A percentile compares a stretch with the other conserved stretches of the same genome.
phyloP scores from a whole-genome alignment of 2,329 filamentous ascomycete genomes.

The Penicillium olsonii region DNA sequence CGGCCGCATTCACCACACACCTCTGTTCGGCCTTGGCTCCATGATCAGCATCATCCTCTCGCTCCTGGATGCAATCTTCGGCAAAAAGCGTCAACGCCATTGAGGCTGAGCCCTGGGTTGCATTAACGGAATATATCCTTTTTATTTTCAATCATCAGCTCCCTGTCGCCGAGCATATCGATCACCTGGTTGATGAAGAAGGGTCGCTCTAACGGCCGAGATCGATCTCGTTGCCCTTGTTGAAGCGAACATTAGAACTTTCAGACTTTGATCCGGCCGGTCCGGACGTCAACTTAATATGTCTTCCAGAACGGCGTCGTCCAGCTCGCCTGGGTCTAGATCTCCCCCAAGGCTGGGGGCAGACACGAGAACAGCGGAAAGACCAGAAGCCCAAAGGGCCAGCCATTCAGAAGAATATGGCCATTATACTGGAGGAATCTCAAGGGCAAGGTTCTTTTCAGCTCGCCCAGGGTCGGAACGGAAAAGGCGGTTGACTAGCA shows the following conservation, averaged over 20 bases:
- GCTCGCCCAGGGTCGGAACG: conserved; percentile 30
- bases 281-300: conserved; percentile 1
- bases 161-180: background rate
- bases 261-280: background rate
- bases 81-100: conserved; percentile 12
- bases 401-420: background rate
- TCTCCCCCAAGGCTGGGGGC: background rate
- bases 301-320: conserved; percentile 12
- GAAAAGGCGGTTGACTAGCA: conserved; percentile 45
- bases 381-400: conserved; percentile 3
- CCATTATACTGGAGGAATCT: background rate
- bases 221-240: conserved; percentile 31
- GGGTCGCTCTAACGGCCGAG: conserved; percentile 35
- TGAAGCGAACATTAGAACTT: conserved; percentile 2
- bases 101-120: conserved; percentile 10
- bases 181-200: conserved; percentile 34
- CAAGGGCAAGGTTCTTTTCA: background rate
- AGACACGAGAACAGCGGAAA: background rate
- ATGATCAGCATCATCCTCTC: conserved; percentile 15
- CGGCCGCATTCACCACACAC: conserved; percentile 4
- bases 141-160: background rate
- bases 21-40: conserved; percentile 8
- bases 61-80: conserved; percentile 11
- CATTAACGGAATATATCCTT: background rate
- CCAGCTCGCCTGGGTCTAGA: conserved; percentile 2